Conservation (phyloP, 106 monocot genomes). For the Posidonia australis region DNA sequence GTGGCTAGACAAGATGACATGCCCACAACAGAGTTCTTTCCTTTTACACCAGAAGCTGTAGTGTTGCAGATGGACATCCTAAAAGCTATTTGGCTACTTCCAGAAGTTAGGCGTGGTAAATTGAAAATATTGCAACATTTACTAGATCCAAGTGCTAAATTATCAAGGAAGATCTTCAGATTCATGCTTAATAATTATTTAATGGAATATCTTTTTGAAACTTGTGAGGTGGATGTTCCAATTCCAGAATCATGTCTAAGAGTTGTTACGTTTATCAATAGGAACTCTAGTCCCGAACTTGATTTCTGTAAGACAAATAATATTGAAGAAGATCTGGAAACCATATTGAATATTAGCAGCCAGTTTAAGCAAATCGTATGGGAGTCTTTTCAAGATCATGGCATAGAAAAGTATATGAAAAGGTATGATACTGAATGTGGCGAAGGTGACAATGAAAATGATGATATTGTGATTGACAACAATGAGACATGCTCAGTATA, state of each 20-base stretch:
- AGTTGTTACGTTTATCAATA: conserved; percentile 37
- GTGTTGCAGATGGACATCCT: conserved; percentile 46
- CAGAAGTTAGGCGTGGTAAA: conserved; percentile 23
- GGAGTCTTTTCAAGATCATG: conserved; percentile 13
- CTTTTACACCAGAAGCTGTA: conserved; percentile 34
- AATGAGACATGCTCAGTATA: conserved; percentile 24
- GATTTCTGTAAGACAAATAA: conserved; percentile 17
- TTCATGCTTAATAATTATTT: conserved; percentile 45
- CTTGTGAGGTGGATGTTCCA: conserved; percentile 41
- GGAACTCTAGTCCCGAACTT: conserved; percentile 10
- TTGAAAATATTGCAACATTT: conserved; percentile 36
- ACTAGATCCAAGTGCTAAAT: conserved; percentile 28
- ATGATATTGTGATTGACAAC: conserved; percentile 41
- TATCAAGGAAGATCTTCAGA: conserved; percentile 18
- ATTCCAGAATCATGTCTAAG: conserved; percentile 12
- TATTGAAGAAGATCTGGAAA: conserved; percentile 45
- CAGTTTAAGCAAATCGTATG: conserved; percentile 38
- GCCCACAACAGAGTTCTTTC: conserved; percentile 33
- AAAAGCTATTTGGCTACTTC: conserved; percentile 59
- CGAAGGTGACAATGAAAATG: conserved; percentile 13
- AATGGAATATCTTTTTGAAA: conserved; percentile 54
- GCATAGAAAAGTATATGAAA: background rate
- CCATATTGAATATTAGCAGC: conserved; percentile 46
- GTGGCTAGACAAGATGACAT: conserved; percentile 19
- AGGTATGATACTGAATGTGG: conserved; percentile 4